phyloP scores from a whole-genome alignment of 2,329 filamentous ascomycete species.

The Stylonectria norvegica region DNA sequence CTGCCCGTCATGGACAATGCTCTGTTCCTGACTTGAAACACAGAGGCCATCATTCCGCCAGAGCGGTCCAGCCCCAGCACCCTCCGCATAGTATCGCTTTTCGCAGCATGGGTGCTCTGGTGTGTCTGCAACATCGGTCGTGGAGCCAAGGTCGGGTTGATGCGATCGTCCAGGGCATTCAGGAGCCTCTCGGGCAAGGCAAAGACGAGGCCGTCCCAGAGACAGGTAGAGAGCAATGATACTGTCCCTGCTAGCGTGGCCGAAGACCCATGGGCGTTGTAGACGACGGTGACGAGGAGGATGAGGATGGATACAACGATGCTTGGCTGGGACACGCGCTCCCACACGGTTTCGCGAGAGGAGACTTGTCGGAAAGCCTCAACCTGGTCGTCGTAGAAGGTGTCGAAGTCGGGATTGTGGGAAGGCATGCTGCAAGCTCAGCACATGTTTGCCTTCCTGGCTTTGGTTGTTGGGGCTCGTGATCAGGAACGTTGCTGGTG shows the following conservation, averaged over 20 bases:
- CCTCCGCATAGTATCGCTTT: conserved; percentile 62
- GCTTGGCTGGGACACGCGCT: conserved; percentile 34
- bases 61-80: conserved; percentile 57
- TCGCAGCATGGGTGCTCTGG: conserved; percentile 50
- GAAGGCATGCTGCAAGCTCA: conserved; percentile 33
- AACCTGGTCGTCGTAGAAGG: conserved; percentile 36
- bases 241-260: conserved; percentile 28
- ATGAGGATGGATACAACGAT: conserved; percentile 34
- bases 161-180: conserved; percentile 54
- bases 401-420: conserved; percentile 31
- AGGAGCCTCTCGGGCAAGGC: conserved; percentile 55
- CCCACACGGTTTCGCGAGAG: conserved; percentile 26
- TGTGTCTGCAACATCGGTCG: conserved; percentile 36
- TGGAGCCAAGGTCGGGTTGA: conserved; percentile 45
- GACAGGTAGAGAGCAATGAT: conserved; percentile 36
- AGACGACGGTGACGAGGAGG: conserved; percentile 32
- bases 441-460: conserved; percentile 16
- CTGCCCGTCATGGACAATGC: conserved; percentile 51
- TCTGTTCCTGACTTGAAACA: conserved; percentile 56
- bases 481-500: conserved; percentile 24
- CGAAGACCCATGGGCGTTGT: conserved; percentile 34
- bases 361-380: conserved; percentile 31
- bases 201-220: conserved; percentile 61
- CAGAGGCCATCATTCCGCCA: conserved; percentile 52
- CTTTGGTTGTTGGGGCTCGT: conserved; percentile 19